A percentile compares a stretch with the other conserved stretches of the same genome.
These are phyloP conservation scores for Xylaria arbuscula DNA, from an alignment of 2,329 filamentous ascomycete genomes.

Conservation along the genomic window DNA sequence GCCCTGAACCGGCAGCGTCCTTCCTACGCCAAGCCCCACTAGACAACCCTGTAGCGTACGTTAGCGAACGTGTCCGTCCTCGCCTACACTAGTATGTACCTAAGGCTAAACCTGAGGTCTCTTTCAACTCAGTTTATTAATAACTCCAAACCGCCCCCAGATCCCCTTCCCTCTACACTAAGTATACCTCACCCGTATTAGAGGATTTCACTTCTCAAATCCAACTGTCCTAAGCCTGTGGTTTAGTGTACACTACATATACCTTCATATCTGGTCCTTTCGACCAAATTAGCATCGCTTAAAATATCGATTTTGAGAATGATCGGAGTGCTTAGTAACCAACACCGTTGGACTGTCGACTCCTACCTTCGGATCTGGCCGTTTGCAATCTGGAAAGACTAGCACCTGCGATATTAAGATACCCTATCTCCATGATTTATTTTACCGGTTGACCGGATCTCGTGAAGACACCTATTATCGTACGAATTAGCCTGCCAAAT, in stretches of 20 bases:
- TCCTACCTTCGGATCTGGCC: not conserved
- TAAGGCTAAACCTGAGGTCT: too few relatives aligned
- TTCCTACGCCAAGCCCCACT: not conserved
- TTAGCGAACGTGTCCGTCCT: not conserved
- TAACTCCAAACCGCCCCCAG: slow-evolving; percentile 38
- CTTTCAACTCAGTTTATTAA: slow-evolving; percentile 31
- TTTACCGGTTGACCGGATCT: slow-evolving; percentile 2
- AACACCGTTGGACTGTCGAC: not conserved
- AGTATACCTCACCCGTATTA: slow-evolving; percentile 13
- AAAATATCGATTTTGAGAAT: slow-evolving; percentile 32
- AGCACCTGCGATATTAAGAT: slow-evolving; percentile 2
- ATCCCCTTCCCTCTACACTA: slow-evolving; percentile 23
- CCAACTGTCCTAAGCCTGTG: slow-evolving; percentile 19
- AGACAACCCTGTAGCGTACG: not conserved
- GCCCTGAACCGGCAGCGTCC: slow-evolving; percentile 11
- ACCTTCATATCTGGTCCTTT: slow-evolving; percentile 10
- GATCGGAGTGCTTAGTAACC: slow-evolving; percentile 18
- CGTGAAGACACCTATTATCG: not conserved
- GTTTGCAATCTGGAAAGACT: slow-evolving; percentile 17
- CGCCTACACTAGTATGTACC: not conserved
- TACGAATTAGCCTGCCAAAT: not conserved
- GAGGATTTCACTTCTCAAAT: slow-evolving; percentile 36
- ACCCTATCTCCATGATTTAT: not conserved
- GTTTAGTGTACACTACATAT: not conserved
- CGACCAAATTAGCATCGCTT: slow-evolving; percentile 33